These are phyloP conservation scores for Coemansia sp. DNA, from an alignment of 192 early-diverging fungal genomes.

Conservation along the genomic window DNA sequence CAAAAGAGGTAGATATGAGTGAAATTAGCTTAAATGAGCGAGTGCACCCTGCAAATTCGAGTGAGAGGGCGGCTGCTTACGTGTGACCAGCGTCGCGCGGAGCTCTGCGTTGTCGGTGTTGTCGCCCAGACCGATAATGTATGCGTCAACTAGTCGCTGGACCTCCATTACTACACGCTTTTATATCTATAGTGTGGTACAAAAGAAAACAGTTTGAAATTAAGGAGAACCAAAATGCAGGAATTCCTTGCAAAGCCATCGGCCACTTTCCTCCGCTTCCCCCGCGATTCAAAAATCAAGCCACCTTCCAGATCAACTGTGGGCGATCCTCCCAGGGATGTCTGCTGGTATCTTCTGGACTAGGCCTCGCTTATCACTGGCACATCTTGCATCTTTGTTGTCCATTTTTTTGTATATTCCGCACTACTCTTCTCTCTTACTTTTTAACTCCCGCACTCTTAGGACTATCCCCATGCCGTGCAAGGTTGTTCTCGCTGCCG, in stretches of 20 bases:
- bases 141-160: slow-evolving; percentile 51
- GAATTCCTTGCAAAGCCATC: neutral
- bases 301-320: neutral
- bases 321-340: slow-evolving; percentile 1
- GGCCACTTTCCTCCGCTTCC: no score
- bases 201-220: neutral
- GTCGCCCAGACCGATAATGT: slow-evolving; percentile 49
- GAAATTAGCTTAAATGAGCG: neutral
- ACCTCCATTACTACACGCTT: slow-evolving; percentile 30
- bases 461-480: slow-evolving; percentile 40
- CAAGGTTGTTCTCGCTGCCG: slow-evolving; percentile 56
- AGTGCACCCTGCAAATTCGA: neutral
- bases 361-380: neutral
- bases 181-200: neutral
- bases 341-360: neutral
- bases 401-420: slow-evolving; percentile 12
- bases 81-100: slow-evolving; percentile 21
- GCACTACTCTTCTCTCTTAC: slow-evolving; percentile 1
- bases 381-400: neutral
- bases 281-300: no score
- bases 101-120: slow-evolving; percentile 41
- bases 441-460: neutral
- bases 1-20: neutral
- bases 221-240: neutral
- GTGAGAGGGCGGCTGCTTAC: slow-evolving; percentile 4